Evolutionary conservation across 2,329 filamentous ascomycete genomes (phyloP), one percentile per base, ranked within the genome.

Genomic region (Endoconidiophora laricicola): DNA sequence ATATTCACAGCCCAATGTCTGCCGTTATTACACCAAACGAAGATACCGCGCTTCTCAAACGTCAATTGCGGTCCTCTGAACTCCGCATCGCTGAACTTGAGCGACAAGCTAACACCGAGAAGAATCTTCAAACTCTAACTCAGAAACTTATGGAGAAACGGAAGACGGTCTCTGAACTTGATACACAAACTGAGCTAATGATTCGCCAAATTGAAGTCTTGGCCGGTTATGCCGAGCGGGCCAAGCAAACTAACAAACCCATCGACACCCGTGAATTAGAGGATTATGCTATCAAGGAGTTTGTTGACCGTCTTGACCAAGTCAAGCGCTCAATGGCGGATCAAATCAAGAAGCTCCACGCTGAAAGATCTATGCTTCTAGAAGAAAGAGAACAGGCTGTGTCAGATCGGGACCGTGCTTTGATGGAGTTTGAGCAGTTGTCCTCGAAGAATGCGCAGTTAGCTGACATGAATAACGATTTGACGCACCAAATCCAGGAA

Each of bases 171-270:
- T 90, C 90, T 5, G 84, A 93, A 16, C 71, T 96, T 47, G 90
- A 96, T 62, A 90, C 88, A 0, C 86, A 95, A 65, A 86, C 87
- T 46, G 90, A 96, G 65, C 88, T 96, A 63, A 90, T 94, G 66
- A 85, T 96, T 59, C 82, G 85, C 39, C 87, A 96, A 63, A 71
- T 96, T 16, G 86, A 94, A 60, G 82, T 90, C 37, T 75, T 95
- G 59, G 88, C 86, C 3, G 86, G 88, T 43, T 90, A 91, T 61
- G 79, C 95, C 18, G 83, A 90, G 61, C 78, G 78, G 48, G 87
- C 86, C 49, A 95, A 94, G 66, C 81, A 86, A 55, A 83, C 76
- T 44, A 84, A 83, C 60, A 78, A 82, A 49, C 80, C 86, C 4
- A 70, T 96, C 53, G 86, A 96, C 58, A 71, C 90, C 26, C 76